These are phyloP conservation scores for Panaeolus papilionaceus DNA, from an alignment of 768 basidiomycete genomes.

Conservation along the genomic window DNA sequence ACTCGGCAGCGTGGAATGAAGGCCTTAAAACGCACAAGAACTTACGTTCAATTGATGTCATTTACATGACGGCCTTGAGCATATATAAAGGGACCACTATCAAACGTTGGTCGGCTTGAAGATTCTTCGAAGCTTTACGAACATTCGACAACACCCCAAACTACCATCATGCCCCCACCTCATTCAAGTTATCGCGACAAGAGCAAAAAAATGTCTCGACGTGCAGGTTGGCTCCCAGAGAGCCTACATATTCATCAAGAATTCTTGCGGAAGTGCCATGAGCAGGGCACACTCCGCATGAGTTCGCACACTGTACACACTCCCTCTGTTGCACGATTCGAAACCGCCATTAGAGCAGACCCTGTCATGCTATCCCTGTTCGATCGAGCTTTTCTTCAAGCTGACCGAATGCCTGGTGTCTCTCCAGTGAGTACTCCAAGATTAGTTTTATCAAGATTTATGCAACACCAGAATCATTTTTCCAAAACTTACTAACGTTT, in stretches of 20 bases:
- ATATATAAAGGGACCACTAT: too few relatives aligned
- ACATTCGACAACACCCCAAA: too few relatives aligned
- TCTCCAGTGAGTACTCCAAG: too few relatives aligned
- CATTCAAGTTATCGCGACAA: neutral
- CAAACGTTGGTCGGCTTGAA: too few relatives aligned
- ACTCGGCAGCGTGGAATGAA: too few relatives aligned
- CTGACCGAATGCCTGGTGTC: neutral
- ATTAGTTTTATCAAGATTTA: too few relatives aligned
- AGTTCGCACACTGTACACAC: neutral
- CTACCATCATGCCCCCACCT: neutral
- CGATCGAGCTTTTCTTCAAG: neutral
- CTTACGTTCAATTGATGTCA: too few relatives aligned
- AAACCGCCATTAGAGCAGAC: neutral
- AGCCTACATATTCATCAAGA: neutral
- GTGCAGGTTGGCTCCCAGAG: neutral
- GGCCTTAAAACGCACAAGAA: too few relatives aligned
- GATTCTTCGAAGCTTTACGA: too few relatives aligned
- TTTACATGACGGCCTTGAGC: too few relatives aligned
- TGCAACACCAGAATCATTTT: too few relatives aligned
- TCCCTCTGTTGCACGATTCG: neutral
- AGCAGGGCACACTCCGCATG: neutral
- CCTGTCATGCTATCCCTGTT: neutral
- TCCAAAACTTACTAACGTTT: neutral
- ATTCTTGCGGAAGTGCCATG: neutral
- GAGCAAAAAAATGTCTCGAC: neutral